A percentile compares a stretch with the other conserved stretches of the same genome.
Conservation (phyloP, 2,329 filamentous ascomycete species). For the Penicillium hesseltinei region DNA sequence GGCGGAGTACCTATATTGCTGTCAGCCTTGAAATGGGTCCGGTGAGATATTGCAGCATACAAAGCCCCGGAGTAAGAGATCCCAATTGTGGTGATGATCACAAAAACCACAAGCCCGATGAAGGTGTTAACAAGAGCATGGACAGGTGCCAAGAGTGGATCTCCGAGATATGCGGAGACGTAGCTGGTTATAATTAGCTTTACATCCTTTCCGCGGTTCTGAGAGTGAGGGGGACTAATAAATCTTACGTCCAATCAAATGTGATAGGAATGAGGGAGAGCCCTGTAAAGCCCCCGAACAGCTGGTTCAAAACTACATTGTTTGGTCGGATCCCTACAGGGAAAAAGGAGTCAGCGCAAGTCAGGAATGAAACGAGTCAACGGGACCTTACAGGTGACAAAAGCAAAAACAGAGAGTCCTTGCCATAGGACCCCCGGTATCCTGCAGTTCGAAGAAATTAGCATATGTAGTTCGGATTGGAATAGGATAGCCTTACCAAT, state of each 20-base stretch:
- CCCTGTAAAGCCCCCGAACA: slow-evolving; percentile 69
- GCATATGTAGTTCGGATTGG: not conserved
- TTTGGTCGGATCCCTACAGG: slow-evolving; percentile 55
- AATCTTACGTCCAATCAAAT: slow-evolving; percentile 30
- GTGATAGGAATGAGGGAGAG: slow-evolving; percentile 68
- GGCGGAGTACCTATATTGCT: slow-evolving; percentile 16
- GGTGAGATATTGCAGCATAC: slow-evolving; percentile 14
- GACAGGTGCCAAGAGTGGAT: slow-evolving; percentile 33
- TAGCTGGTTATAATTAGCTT: slow-evolving; percentile 14
- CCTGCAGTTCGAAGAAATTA: slow-evolving; percentile 2
- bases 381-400: slow-evolving; percentile 57
- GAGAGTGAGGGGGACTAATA: no score
- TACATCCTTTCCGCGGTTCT: not conserved
- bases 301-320: slow-evolving; percentile 44
- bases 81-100: slow-evolving; percentile 33
- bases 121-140: slow-evolving; percentile 33
- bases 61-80: slow-evolving; percentile 33
- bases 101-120: slow-evolving; percentile 32
- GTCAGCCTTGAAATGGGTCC: not conserved
- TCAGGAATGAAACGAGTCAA: not conserved
- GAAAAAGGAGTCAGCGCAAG: not conserved
- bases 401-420: slow-evolving; percentile 65
- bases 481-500: slow-evolving; percentile 43
- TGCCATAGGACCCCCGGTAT: slow-evolving; percentile 65
- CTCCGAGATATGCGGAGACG: slow-evolving; percentile 27